A percentile compares a stretch with the other conserved stretches of the same genome.
These are phyloP conservation scores for Wickerhamiella dianesei DNA, from an alignment of 805 yeast species.

Conservation along the genomic window DNA sequence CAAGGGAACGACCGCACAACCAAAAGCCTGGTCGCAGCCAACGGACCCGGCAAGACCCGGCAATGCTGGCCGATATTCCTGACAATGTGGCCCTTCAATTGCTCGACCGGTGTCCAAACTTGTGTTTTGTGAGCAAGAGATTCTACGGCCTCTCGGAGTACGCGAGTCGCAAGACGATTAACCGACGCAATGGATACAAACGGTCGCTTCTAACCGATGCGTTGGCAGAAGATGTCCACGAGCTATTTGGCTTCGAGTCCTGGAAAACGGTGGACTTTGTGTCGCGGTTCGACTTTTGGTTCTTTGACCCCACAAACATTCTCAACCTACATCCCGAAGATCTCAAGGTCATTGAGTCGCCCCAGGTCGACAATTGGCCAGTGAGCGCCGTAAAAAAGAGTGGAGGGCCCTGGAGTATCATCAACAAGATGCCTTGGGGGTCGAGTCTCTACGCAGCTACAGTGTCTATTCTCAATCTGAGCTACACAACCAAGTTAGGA, in stretches of 20 bases:
- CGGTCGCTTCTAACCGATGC: constrained; percentile 8
- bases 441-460: background rate
- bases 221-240: constrained; percentile 10
- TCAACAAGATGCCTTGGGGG: background rate
- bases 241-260: constrained; percentile 11
- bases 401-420: background rate
- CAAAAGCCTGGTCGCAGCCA: background rate
- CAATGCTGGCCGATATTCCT: background rate
- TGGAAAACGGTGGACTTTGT: constrained; percentile 15
- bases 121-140: constrained; percentile 11
- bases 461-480: background rate
- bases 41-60: background rate
- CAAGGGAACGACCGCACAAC: too few relatives aligned
- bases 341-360: background rate
- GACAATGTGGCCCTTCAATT: background rate
- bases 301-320: constrained; percentile 15
- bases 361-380: background rate
- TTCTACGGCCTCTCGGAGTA: constrained; percentile 12
- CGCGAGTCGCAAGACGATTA: constrained; percentile 1
- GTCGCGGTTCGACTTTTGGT: constrained; percentile 15
- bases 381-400: background rate
- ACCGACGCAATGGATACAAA: constrained; percentile 1
- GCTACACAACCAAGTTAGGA: background rate
- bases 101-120: background rate
- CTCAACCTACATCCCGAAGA: constrained; percentile 3